Conservation (phyloP, 176 grass and related monocot species). For the Typha latifolia region DNA sequence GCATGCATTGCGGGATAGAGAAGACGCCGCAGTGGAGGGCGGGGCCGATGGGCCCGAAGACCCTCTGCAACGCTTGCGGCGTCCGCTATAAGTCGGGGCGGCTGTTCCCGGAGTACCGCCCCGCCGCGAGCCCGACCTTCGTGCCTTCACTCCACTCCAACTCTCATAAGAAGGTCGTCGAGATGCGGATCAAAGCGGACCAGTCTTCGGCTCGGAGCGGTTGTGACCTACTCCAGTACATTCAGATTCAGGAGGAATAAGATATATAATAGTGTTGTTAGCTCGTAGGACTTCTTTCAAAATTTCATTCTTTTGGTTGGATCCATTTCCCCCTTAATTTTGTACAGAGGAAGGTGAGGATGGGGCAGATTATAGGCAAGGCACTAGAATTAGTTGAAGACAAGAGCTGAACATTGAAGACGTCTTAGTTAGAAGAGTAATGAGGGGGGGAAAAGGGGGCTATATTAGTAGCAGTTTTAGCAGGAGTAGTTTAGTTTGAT, state of each 20-base stretch:
- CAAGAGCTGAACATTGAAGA: no score
- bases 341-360: no score
- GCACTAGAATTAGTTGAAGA: no score
- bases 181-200: constrained; percentile 64
- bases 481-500: no score
- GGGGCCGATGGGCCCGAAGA: constrained; percentile 80
- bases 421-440: no score
- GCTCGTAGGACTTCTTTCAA: no score
- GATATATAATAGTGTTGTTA: no score
- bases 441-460: no score
- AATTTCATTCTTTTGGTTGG: no score
- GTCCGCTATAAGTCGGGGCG: constrained; percentile 92
- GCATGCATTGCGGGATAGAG: constrained; percentile 92
- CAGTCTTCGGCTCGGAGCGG: not conserved
- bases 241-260: constrained; percentile 58
- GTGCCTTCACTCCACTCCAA: constrained; percentile 81
- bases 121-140: constrained; percentile 89
- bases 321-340: no score
- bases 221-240: constrained; percentile 61
- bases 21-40: constrained; percentile 98
- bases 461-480: no score
- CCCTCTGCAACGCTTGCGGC: constrained; percentile 94
- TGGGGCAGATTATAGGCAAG: no score
- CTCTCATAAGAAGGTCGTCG: constrained; percentile 97
- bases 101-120: constrained; percentile 95